These are phyloP conservation scores for Spongospora subterranea DNA, from an alignment of 208 protist species.

Conservation along the genomic window DNA sequence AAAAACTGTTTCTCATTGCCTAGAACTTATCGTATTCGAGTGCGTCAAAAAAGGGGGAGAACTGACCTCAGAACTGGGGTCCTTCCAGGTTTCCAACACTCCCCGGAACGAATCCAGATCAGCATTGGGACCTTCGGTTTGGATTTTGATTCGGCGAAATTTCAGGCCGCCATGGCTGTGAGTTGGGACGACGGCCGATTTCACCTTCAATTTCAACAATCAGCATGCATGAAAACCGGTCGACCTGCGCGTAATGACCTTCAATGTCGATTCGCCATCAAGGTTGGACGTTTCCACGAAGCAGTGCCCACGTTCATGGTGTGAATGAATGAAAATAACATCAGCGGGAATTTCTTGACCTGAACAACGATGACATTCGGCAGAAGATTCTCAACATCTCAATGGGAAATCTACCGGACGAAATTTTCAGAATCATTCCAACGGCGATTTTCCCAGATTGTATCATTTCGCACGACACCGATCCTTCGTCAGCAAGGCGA, in stretches of 20 bases:
- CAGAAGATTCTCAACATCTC: no score
- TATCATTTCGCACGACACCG: no score
- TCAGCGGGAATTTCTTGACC: constrained; percentile 24
- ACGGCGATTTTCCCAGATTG: background rate
- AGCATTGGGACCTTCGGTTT: background rate
- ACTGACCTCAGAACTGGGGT: background rate
- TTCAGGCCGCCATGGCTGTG: background rate
- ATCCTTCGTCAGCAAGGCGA: no score
- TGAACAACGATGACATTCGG: no score
- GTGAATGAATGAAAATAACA: background rate
- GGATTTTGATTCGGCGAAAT: background rate
- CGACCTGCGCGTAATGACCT: background rate
- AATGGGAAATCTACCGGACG: background rate
- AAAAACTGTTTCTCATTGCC: no score
- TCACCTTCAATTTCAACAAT: background rate
- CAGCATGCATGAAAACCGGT: background rate
- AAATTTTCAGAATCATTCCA: background rate
- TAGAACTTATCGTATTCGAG: no score
- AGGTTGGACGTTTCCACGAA: constrained; percentile 37
- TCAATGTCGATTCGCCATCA: constrained; percentile 22
- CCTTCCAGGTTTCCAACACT: background rate
- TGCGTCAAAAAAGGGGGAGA: no score
- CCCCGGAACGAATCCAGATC: constrained; percentile 30
- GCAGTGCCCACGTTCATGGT: background rate
- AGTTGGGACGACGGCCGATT: background rate